A percentile compares a stretch with the other conserved stretches of the same genome.
These are phyloP conservation scores for Takashimella koratensis DNA, from an alignment of 1,284 basidiomycete genomes.

Conservation along the genomic window DNA sequence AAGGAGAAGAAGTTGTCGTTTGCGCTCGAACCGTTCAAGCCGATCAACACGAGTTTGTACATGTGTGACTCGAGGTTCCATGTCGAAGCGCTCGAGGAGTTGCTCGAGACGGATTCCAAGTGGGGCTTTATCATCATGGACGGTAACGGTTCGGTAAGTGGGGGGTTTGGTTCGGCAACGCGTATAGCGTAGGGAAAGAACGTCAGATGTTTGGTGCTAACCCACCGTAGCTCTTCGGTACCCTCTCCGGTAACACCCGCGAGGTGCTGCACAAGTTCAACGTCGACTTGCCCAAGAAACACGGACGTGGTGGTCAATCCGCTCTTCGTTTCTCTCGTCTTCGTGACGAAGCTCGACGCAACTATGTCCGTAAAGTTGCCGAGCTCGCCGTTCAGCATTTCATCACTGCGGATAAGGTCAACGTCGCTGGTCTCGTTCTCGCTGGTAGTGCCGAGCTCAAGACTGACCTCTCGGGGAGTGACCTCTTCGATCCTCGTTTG, in stretches of 20 bases:
- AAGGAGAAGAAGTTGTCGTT: constrained; percentile 99
- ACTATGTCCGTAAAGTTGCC: constrained; percentile 98
- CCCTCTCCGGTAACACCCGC: constrained; percentile 93
- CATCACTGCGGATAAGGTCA: constrained; percentile 97
- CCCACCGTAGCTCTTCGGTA: constrained; percentile 69
- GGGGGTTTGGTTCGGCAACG: background rate
- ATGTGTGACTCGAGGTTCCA: constrained; percentile 99
- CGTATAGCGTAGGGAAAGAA: too few relatives aligned
- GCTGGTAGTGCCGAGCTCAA: constrained; percentile 99
- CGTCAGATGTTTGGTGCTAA: too few relatives aligned
- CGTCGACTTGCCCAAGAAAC: constrained; percentile 99
- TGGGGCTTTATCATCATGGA: constrained; percentile 99
- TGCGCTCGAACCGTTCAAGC: constrained; percentile 96
- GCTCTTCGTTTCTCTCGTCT: constrained; percentile 99
- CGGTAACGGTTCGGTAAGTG: constrained; percentile 41
- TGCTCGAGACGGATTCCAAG: constrained; percentile 94
- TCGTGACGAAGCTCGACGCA: constrained; percentile 98
- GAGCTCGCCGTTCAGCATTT: constrained; percentile 97
- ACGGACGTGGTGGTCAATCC: constrained; percentile 99
- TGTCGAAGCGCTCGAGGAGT: constrained; percentile 93
- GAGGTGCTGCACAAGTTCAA: constrained; percentile 98
- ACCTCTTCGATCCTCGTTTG: constrained; percentile 91
- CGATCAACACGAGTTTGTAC: constrained; percentile 99
- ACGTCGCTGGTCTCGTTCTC: constrained; percentile 93
- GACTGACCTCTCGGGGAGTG: constrained; percentile 91